Evolutionary conservation across 495 filamentous ascomycete species (phyloP).

Genomic region (Xylaria bambusicola): DNA sequence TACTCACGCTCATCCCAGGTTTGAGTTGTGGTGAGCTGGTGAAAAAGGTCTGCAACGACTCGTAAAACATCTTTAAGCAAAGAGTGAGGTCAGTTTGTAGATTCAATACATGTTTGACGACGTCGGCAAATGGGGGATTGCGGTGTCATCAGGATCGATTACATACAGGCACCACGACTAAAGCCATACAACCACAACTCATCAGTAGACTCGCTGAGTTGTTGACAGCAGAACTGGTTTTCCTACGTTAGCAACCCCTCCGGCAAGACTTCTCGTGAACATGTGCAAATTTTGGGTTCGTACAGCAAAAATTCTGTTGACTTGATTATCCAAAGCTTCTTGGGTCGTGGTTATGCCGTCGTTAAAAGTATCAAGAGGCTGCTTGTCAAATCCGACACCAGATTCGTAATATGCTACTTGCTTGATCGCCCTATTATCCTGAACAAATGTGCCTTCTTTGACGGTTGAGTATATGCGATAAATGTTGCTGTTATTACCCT

Average conservation of each 20-base stretch:
- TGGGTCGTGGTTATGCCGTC: slow-evolving; percentile 6
- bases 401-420: slow-evolving; percentile 17
- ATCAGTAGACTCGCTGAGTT: slow-evolving; percentile 15
- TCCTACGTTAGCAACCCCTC: not conserved
- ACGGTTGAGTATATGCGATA: slow-evolving; percentile 18
- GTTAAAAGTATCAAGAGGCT: slow-evolving; percentile 13
- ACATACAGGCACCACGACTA: slow-evolving; percentile 21
- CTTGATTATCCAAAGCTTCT: slow-evolving; percentile 12
- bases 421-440: slow-evolving; percentile 17
- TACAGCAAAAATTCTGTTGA: slow-evolving; percentile 19
- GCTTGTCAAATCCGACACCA: slow-evolving; percentile 14
- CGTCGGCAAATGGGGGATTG: not conserved
- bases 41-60: slow-evolving; percentile 19
- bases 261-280: not conserved
- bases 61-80: slow-evolving; percentile 13
- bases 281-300: not conserved
- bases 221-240: slow-evolving; percentile 17
- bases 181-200: slow-evolving; percentile 24
- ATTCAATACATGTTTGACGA: not conserved
- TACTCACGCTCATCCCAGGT: slow-evolving; percentile 20
- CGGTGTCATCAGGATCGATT: not conserved
- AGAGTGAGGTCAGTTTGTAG: not conserved
- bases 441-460: slow-evolving; percentile 19
- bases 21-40: slow-evolving; percentile 13
- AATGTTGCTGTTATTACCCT: slow-evolving; percentile 19